These are phyloP conservation scores for Lactarius tabidus DNA, from an alignment of 768 basidiomycete species.

Conservation along the genomic window DNA sequence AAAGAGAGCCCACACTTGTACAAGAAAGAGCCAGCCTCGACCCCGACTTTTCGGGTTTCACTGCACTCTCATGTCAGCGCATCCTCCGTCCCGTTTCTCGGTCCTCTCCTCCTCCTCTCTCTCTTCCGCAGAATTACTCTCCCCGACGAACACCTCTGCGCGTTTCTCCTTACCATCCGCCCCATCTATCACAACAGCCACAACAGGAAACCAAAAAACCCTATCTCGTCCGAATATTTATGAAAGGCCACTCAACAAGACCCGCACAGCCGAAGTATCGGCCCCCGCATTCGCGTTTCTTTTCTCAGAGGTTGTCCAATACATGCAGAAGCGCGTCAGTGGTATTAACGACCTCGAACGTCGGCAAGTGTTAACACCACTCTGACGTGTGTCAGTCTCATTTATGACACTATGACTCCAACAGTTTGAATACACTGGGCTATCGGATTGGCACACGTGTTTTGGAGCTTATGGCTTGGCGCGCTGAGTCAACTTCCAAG, in stretches of 20 bases:
- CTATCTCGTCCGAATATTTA: conserved; percentile 70
- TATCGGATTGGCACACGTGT: conserved; percentile 88
- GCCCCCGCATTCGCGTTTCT: conserved; percentile 81
- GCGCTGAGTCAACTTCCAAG: conserved; percentile 71
- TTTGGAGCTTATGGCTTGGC: conserved; percentile 82
- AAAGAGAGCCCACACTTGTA: background rate
- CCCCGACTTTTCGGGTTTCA: conserved; percentile 9
- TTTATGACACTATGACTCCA: background rate
- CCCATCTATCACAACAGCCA: conserved; percentile 42
- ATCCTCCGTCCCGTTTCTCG: conserved; percentile 62
- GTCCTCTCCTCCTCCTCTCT: conserved; percentile 58
- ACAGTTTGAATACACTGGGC: conserved; percentile 85
- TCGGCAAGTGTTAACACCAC: conserved; percentile 50
- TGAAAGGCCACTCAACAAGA: conserved; percentile 86
- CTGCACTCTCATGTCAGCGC: conserved; percentile 40
- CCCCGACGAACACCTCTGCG: conserved; percentile 57
- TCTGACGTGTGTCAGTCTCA: conserved; percentile 2
- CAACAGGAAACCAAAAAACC: conserved; percentile 37
- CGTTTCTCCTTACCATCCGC: conserved; percentile 67
- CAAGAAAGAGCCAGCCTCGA: background rate
- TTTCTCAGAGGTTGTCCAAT: conserved; percentile 91
- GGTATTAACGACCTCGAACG: conserved; percentile 95
- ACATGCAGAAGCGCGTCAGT: conserved; percentile 91
- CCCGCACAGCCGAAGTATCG: conserved; percentile 78
- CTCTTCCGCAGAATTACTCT: conserved; percentile 42